Conservation (phyloP, 306 rosid species). For the Vigna reflexopilosa region DNA sequence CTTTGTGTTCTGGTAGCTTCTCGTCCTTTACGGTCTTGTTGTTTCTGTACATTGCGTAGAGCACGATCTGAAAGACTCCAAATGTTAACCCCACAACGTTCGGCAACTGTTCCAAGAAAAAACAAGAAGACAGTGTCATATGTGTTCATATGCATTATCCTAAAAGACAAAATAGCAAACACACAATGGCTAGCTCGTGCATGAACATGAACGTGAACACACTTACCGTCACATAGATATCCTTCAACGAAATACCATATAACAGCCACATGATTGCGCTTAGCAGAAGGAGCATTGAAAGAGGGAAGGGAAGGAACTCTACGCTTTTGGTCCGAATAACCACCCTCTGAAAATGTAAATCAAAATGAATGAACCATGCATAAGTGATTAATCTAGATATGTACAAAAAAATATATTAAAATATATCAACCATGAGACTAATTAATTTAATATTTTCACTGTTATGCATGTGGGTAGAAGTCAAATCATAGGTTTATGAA, state of each 20-base stretch:
- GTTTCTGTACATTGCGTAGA: slow-evolving; percentile 71
- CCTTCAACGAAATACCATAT: slow-evolving; percentile 71
- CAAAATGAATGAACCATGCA: not conserved
- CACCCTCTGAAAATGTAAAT: slow-evolving; percentile 55
- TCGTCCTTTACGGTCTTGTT: slow-evolving; percentile 47
- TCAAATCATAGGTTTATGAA: too few species aligned
- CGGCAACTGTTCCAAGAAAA: slow-evolving; percentile 66
- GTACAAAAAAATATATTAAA: not conserved
- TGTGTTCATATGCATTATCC: not conserved
- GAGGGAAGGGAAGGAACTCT: slow-evolving; percentile 87
- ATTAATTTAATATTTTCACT: not conserved
- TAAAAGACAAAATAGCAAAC: slow-evolving; percentile 35
- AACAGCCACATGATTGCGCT: slow-evolving; percentile 85
- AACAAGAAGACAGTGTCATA: not conserved
- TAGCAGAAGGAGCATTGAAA: slow-evolving; percentile 81
- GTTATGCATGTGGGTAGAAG: too few species aligned
- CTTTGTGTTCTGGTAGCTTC: slow-evolving; percentile 76
- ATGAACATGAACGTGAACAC: slow-evolving; percentile 22
- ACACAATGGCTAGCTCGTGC: not conserved
- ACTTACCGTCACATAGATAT: slow-evolving; percentile 83
- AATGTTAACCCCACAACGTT: slow-evolving; percentile 77
- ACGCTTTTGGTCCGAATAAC: slow-evolving; percentile 92
- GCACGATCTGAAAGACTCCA: slow-evolving; percentile 72
- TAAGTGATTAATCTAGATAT: not conserved
- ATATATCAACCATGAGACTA: not conserved